Base-by-base conservation (phyloP, 2,329 filamentous ascomycete species). In the Fusarium sp. region DNA sequence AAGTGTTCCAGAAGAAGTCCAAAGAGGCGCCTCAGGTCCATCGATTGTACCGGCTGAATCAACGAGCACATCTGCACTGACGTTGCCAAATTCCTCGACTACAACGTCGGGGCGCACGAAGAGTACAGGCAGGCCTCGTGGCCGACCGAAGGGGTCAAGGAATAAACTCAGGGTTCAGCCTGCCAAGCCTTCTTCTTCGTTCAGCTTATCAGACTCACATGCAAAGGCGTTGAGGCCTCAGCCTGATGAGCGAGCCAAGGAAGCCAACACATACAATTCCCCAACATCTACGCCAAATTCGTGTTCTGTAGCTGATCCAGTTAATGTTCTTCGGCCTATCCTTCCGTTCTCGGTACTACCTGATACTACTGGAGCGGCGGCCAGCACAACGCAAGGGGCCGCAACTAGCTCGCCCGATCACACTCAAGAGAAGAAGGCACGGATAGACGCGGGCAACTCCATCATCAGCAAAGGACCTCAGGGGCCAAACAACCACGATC, bases 121-220 rank as follows among this genome's bases (percentile, higher is more conserved):
- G 23, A 74, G 76, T 20, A 70, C 71, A 14, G 66, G 66, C 17
- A 80, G 77, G 55, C 81, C 80, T 58, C 77, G 77, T 64, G 80
- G 82, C 12, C 80, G 84, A 41, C 82, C 86, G 2, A 87, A 84
- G 60, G 84, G 84, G 1, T 84, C 84, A 17, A 85, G 82, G 66
- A 84, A 83, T 57, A 82, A 83, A 33, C 76, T 78, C 18, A 84
- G 80, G 60, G 69, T 78, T 11, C 69, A 55, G 6, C 35, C 57
- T 17, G 70, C 62, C 20, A 8, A 27, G 30, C 53, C 17, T 33
- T 26, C 53, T 46, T 33, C 52, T 32, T 48, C 53, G n/a, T 56
- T 56, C 14, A 46, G 32, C 40, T n/a, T 42, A 33, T 41, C 6
- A 37, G 57, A 45, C 27, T 33, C n/a, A 18, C 41, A 23, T 18